Evolutionary conservation across 805 yeast genomes (phyloP).

Genomic region (Wickerhamiella lipophila): DNA sequence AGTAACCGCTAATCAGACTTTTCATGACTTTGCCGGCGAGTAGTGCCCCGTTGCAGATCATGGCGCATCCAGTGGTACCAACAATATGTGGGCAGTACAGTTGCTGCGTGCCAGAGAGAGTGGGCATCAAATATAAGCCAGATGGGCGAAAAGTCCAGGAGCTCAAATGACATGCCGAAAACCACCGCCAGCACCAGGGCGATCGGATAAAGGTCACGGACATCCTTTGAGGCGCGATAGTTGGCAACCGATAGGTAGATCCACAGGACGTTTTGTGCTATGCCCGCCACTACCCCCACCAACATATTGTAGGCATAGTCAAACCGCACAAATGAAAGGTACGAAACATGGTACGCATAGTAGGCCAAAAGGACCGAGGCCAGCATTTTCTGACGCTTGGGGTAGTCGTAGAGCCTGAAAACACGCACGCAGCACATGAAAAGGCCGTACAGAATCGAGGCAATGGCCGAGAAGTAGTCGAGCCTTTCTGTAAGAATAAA

Average conservation of each 20-base stretch:
- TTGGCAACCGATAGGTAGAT: slow-evolving; percentile 25
- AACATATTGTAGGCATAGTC: slow-evolving; percentile 89
- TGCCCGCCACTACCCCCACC: slow-evolving; percentile 69
- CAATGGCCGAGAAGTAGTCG: slow-evolving; percentile 89
- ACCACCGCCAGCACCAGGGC: slow-evolving; percentile 41
- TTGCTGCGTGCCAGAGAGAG: slow-evolving; percentile 83
- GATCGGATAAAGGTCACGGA: slow-evolving; percentile 42
- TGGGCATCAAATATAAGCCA: slow-evolving; percentile 73
- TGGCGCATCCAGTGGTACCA: slow-evolving; percentile 46
- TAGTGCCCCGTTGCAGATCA: slow-evolving; percentile 25
- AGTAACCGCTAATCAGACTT: neutral
- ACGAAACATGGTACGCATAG: slow-evolving; percentile 50
- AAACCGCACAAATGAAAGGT: slow-evolving; percentile 59
- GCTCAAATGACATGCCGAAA: slow-evolving; percentile 75
- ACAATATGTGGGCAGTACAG: slow-evolving; percentile 65
- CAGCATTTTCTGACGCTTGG: slow-evolving; percentile 25
- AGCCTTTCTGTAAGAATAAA: slow-evolving; percentile 63
- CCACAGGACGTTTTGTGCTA: slow-evolving; percentile 57
- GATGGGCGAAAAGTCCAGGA: slow-evolving; percentile 77
- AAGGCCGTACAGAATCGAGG: slow-evolving; percentile 70
- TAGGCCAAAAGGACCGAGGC: slow-evolving; percentile 25
- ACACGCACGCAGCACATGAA: slow-evolving; percentile 53
- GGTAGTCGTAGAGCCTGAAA: slow-evolving; percentile 40
- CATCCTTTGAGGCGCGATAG: slow-evolving; percentile 13
- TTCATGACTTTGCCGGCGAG: too few species aligned